Evolutionary conservation across 1,139 yeast species (phyloP).

Genomic region (Yamadazyma atmosphaerica): DNA sequence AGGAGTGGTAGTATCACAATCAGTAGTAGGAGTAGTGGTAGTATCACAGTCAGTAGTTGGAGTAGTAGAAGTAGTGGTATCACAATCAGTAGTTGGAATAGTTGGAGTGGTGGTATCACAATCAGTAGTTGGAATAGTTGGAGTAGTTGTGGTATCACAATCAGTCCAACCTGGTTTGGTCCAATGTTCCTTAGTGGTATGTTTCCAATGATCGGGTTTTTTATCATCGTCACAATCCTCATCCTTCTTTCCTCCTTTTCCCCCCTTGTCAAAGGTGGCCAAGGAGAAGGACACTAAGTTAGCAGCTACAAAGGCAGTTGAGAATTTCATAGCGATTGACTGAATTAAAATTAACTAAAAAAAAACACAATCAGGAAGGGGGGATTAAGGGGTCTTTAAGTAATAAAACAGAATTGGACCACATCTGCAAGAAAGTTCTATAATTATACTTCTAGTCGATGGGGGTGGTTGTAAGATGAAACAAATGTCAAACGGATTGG

Average conservation of each 20-base stretch:
- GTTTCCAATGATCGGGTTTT: too few relatives aligned
- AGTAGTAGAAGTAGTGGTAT: slow-evolving; percentile 20
- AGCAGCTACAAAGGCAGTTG: slow-evolving; percentile 8
- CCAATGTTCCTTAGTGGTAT: too few relatives aligned
- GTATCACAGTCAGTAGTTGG: slow-evolving; percentile 7
- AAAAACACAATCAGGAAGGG: neutral
- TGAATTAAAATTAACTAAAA: neutral
- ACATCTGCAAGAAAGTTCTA: neutral
- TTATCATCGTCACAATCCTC: slow-evolving; percentile 3
- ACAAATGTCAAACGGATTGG: neutral
- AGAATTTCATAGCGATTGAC: slow-evolving; percentile 12
- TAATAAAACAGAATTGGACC: neutral
- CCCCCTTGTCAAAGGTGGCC: slow-evolving; percentile 9
- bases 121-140: neutral
- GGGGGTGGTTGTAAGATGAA: neutral
- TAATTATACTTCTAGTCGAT: neutral
- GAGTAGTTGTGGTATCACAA: slow-evolving; percentile 20
- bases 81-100: slow-evolving; percentile 14
- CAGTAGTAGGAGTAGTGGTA: slow-evolving; percentile 8
- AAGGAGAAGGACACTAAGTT: slow-evolving; percentile 11
- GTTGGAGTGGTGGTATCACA: slow-evolving; percentile 4
- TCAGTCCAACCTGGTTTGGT: too few relatives aligned
- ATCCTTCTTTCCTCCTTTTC: neutral
- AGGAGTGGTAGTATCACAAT: slow-evolving; percentile 23
- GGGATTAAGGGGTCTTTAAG: slow-evolving; percentile 1